Evolutionary conservation across 805 yeast genomes (phyloP), one percentile per base, ranked within the genome.

Genomic region (Sugiyamaella qingdaonensis): DNA sequence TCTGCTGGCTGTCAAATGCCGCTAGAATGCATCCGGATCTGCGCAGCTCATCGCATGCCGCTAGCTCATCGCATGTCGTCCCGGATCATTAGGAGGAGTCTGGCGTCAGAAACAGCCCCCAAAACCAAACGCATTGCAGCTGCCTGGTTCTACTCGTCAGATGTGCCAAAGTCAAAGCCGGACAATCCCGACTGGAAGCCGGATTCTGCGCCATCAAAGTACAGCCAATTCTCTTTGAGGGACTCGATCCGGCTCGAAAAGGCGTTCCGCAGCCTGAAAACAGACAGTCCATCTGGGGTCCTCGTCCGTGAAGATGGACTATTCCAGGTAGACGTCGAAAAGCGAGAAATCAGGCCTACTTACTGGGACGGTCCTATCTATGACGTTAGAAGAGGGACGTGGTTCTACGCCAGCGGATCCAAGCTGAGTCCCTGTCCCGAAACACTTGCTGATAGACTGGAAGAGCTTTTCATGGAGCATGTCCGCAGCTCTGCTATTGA

Each of bases 361-460:
- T 92, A 83, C 65, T 92, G 97, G 97, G 82, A 81, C 7, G 97
- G 97, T 1, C 94, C 97, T 0, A 70, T 73, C 0, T 92, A 83
- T 64, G 90, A 87, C 55, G 85, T 92, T 0, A 74, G 96, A 45
- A 72, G 97, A 51, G 96, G 96, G 0, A 66, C 82, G 1, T 92
- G 98, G 98, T 89, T 88, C 65, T 70, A 74, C 35, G 64, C 77
- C 9, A 79, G 79, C 48, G 80, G 81, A 0, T 55, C 62, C 46
- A 57, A 63, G 35, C 54, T 66, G 27, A 62, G 63, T 4, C 95
- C 95, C 0, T 68, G 88, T 27, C 62, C 74, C 9, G 71, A 72
- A 1, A 67, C 70, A 1, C 54, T 83, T 4, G 73, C 94, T 0
- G 69, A 73, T 0, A 81, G 78, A 52, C 61, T 91, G 18, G 97